Evolutionary conservation across 352 stramenopile species (phyloP), one percentile per base, ranked within the genome.

Genomic region (Peronospora belbahrii): DNA sequence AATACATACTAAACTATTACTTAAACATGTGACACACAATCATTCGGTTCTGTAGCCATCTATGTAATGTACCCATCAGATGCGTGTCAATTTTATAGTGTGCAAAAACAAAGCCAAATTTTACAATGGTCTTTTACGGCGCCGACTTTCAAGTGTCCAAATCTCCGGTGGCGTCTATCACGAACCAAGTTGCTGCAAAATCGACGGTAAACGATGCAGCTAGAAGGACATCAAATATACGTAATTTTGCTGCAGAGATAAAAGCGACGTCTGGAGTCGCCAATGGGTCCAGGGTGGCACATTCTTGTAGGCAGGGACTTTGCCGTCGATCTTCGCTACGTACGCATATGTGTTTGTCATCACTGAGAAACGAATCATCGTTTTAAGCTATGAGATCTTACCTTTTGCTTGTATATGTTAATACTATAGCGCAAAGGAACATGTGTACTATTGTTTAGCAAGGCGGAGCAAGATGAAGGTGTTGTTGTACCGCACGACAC

Each of bases 311-410:
- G 79, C 25, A 52, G 58, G 0, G 75, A 90, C 54, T 87, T 87
- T 54, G 65, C 75, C 0, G 76, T 90, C 9, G 75, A 90, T 48
- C 39, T 90, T 10, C 79, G 75, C 52, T 88, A 85, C 64, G 78
- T 90, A 73, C 15, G 76, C 46, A 10, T 1, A 7, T 8, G n/a
- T 4, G 19, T 22, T 25, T 28, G 2, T 42, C 17, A 41, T 33
- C 47, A 4, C 33, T 43, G 36, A 48, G 1, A 31, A 30, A 30
- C 1, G 13, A 31, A 31, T 31, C 37, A 23, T 22, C 15, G 14
- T 23, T 44, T 31, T 27, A 41, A 27, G 34, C 0, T 37, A 36
- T 35, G 23, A 48, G 3, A 37, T 34, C 14, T 7, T 39, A 38
- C 17, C 34, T 27, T 3, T 13, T 31, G 13, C 13, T 31, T n/a